Base-by-base conservation (phyloP, 2,329 filamentous ascomycete genomes). In the Bipolaris oryzae region DNA sequence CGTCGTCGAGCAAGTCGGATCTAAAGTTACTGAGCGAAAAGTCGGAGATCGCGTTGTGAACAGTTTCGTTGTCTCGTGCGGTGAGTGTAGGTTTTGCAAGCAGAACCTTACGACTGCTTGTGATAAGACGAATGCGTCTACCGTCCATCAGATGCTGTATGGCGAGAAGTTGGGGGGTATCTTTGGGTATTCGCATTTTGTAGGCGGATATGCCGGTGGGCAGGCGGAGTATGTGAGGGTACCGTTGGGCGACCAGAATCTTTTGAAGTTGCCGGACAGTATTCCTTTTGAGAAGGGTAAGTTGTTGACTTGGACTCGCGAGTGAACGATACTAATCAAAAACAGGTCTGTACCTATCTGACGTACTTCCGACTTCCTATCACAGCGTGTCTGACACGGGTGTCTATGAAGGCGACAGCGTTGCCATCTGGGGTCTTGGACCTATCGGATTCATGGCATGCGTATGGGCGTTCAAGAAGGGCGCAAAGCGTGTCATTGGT, bases 171-270 rank as follows among this genome's bases (percentile, higher is more conserved):
- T 90, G 2, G 84, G 90, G 0, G 91, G 85, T 69, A 80, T 81
- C 75, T 84, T 84, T 57, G 82, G 82, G 1, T 84, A 85, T 72
- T 78, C 75, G 13, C 81, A 92, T 69, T 90, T 96, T 71, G 92
- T 90, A 0, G 91, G 91, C 3, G 92, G 92, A 0, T 96, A 94
- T 71, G 91, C 91, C 0, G 91, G 92, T 45, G 91, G 91, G 0
- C 92, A 96, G 75, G 89, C 91, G 2, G 92, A 96, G 77, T 96
- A 92, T 68, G 88, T 92, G 0, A 85, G 92, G 5, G 91, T 96
- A 5, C 91, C 92, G 0, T 84, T 87, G 28, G 92, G 86, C 25
- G 89, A 95, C 66, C 87, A 91, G 57, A 96, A 96, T 69, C 80
- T 96, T 20, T 81, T 96, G 15, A 86, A 88, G 68, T 85, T 96